Percentiles rank a stretch among this genome's conserved stretches.
These are phyloP conservation scores for Capronia americana DNA, from an alignment of 2,329 filamentous ascomycete species.

Conservation along the genomic window DNA sequence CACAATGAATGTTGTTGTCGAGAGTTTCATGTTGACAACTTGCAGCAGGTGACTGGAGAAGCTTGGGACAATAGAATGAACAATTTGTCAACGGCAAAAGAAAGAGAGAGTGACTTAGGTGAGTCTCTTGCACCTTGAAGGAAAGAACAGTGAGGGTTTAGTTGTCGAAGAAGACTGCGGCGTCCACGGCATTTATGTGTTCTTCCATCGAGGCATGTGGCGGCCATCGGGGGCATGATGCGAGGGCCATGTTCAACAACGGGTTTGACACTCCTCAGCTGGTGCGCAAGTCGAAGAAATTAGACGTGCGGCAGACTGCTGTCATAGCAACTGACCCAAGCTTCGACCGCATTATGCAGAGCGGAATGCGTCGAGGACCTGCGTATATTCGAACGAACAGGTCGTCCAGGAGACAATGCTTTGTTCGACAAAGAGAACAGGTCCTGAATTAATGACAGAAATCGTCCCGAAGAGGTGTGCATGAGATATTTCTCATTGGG, in stretches of 20 bases:
- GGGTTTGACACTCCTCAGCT: constrained; percentile 17
- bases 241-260: constrained; percentile 29
- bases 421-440: not conserved
- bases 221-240: constrained; percentile 7
- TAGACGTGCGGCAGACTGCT: constrained; percentile 35
- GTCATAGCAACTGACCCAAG: constrained; percentile 30
- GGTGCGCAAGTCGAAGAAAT: constrained; percentile 31
- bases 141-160: constrained; percentile 23
- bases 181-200: constrained; percentile 29
- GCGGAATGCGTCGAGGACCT: constrained; percentile 10
- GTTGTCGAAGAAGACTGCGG: constrained; percentile 15
- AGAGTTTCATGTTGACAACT: constrained; percentile 28
- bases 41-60: not conserved
- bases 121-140: constrained; percentile 27
- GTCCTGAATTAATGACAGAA: constrained; percentile 20
- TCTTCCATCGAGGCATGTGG: constrained; percentile 1
- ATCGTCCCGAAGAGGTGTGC: constrained; percentile 25
- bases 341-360: constrained; percentile 9
- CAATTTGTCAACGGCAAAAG: constrained; percentile 18
- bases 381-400: constrained; percentile 5
- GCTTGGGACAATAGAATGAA: not conserved
- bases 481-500: constrained; percentile 22
- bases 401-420: constrained; percentile 12
- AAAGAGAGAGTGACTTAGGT: constrained; percentile 29
- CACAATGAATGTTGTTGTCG: constrained; percentile 23